phyloP scores from a whole-genome alignment of 2,329 filamentous ascomycete genomes.

The Keithomyces neogunnii region DNA sequence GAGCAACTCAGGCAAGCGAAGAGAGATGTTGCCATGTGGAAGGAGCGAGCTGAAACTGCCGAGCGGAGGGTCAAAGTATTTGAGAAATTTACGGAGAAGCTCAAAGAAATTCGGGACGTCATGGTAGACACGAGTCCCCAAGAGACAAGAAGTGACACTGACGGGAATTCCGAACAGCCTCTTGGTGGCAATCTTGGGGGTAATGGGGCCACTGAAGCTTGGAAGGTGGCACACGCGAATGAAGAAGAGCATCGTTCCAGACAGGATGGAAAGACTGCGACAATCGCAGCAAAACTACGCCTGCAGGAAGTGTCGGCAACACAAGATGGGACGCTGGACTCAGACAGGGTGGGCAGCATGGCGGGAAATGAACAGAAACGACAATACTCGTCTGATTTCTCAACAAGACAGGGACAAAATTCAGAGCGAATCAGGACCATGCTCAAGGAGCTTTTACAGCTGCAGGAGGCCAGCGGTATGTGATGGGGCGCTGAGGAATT shows the following conservation, averaged over 20 bases:
- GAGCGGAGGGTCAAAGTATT: conserved; percentile 43
- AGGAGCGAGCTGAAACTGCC: conserved; percentile 44
- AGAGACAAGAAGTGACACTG: neutral
- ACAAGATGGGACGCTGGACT: conserved; percentile 5
- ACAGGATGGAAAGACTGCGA: neutral
- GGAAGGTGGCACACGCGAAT: neutral
- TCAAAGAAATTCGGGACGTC: conserved; percentile 22
- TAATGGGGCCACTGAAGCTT: neutral
- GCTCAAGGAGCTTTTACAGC: conserved; percentile 20
- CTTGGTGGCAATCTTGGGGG: neutral
- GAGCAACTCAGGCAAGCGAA: conserved; percentile 36
- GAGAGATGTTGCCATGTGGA: conserved; percentile 36
- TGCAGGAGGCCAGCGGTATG: conserved; percentile 10
- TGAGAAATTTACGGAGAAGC: conserved; percentile 30
- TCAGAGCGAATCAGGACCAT: conserved; percentile 23
- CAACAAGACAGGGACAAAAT: conserved; percentile 11
- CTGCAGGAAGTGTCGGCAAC: neutral
- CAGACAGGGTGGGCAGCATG: neutral
- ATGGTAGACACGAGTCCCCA: neutral
- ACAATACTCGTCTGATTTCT: neutral
- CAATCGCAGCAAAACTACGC: neutral
- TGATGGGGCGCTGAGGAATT: neutral
- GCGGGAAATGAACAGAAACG: neutral
- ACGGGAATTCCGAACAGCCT: neutral
- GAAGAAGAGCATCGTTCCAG: neutral